phyloP scores from a whole-genome alignment of 78 protist genomes.

The Dictyostelium firmibasis region DNA sequence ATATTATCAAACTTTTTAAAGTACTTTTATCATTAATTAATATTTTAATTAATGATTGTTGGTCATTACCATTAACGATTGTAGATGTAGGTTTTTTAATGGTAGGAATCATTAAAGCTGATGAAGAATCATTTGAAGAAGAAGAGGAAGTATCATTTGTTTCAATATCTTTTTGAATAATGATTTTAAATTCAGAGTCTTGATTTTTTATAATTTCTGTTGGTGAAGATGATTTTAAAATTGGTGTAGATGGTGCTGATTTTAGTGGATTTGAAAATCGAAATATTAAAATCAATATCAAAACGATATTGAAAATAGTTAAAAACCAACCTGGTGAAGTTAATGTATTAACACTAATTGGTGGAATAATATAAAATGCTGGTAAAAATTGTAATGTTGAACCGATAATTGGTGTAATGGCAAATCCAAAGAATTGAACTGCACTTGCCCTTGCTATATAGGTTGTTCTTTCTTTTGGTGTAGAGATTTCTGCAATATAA shows the following conservation, averaged over 20 bases:
- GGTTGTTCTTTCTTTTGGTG: slow-evolving; percentile 41
- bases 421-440: slow-evolving; percentile 58
- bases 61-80: not conserved
- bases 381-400: slow-evolving; percentile 11
- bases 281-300: not conserved
- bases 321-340: slow-evolving; percentile 18
- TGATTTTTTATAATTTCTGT: too few relatives aligned
- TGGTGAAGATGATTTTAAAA: too few relatives aligned
- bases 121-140: too few relatives aligned
- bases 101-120: too few relatives aligned
- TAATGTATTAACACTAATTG: not conserved
- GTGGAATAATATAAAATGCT: not conserved
- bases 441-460: slow-evolving; percentile 26
- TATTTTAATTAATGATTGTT: not conserved
- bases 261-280: not conserved
- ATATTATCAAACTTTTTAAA: not conserved
- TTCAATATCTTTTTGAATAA: not conserved
- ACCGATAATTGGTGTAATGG: slow-evolving; percentile 23
- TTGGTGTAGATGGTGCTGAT: too few relatives aligned
- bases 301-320: not conserved
- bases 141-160: not conserved
- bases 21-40: not conserved
- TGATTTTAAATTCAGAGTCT: too few relatives aligned
- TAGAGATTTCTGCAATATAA: slow-evolving; percentile 29
- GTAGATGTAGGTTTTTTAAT: not conserved